Percentiles rank a stretch among this genome's conserved stretches.
Evolutionary conservation across 257 asterid species (phyloP).

Genomic region (Sherardia arvensis): DNA sequence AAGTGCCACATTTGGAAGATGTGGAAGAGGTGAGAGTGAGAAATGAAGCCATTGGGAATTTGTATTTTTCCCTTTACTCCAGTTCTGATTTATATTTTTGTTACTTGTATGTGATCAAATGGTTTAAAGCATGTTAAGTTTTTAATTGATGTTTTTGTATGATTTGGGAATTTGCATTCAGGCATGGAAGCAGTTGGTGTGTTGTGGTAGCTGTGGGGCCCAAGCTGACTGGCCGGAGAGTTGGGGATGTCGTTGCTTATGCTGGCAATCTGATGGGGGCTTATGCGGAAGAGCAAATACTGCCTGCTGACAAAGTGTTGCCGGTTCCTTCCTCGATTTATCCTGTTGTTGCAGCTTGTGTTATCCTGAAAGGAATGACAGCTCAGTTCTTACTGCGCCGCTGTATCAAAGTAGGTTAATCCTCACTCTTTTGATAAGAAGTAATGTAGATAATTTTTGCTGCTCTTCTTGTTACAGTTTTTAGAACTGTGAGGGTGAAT

Average conservation of each 20-base stretch:
- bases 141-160: neutral
- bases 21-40: slow-evolving; percentile 72
- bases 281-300: no score
- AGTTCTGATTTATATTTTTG: slow-evolving; percentile 30
- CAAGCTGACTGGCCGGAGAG: slow-evolving; percentile 61
- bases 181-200: slow-evolving; percentile 97
- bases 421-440: neutral
- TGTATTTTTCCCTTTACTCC: slow-evolving; percentile 80
- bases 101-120: neutral
- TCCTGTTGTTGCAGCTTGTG: slow-evolving; percentile 60
- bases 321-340: slow-evolving; percentile 74
- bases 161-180: slow-evolving; percentile 8
- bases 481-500: neutral
- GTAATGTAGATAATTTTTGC: neutral
- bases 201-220: no score
- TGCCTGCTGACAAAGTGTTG: slow-evolving; percentile 76
- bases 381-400: slow-evolving; percentile 59
- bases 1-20: slow-evolving; percentile 74
- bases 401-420: slow-evolving; percentile 60
- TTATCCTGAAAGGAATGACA: slow-evolving; percentile 89
- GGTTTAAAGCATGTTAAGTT: no score
- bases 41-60: slow-evolving; percentile 81
- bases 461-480: neutral
- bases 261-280: slow-evolving; percentile 79
- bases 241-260: slow-evolving; percentile 87